These are phyloP conservation scores for Tylopilus felleus DNA, from an alignment of 768 basidiomycete genomes.

Conservation along the genomic window DNA sequence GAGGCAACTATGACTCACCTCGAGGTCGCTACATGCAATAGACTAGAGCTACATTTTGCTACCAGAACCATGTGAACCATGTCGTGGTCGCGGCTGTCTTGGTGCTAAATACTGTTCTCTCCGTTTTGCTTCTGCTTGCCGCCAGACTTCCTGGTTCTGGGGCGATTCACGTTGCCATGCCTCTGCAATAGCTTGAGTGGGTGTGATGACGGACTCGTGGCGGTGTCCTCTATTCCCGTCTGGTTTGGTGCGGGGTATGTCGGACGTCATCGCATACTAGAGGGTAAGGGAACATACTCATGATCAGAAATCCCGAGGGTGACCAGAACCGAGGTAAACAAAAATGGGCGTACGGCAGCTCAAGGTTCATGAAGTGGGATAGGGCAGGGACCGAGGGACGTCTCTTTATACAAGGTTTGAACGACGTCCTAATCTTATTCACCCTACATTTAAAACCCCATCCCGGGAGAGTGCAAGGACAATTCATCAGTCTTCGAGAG, in stretches of 20 bases:
- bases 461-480: conserved; percentile 20
- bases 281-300: conserved; percentile 27
- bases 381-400: conserved; percentile 30
- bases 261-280: conserved; percentile 37
- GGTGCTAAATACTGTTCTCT: conserved; percentile 43
- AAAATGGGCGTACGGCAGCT: conserved; percentile 38
- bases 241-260: conserved; percentile 34
- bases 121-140: conserved; percentile 48
- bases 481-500: conserved; percentile 19
- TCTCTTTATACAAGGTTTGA: conserved; percentile 37
- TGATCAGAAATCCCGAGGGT: conserved; percentile 26
- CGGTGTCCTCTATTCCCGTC: conserved; percentile 30
- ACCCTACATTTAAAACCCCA: conserved; percentile 25
- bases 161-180: conserved; percentile 64
- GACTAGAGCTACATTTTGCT: conserved; percentile 49
- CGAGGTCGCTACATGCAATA: conserved; percentile 13
- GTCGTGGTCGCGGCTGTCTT: conserved; percentile 34
- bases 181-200: conserved; percentile 62
- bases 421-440: conserved; percentile 29
- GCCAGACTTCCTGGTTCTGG: conserved; percentile 60
- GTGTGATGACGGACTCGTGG: conserved; percentile 37
- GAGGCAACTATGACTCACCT: conserved; percentile 12
- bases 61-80: conserved; percentile 30
- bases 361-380: conserved; percentile 33
- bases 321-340: conserved; percentile 26